Evolutionary conservation across 2,329 filamentous ascomycete genomes (phyloP), one percentile per base, ranked within the genome.

Genomic region (Bipolaris zeicola): DNA sequence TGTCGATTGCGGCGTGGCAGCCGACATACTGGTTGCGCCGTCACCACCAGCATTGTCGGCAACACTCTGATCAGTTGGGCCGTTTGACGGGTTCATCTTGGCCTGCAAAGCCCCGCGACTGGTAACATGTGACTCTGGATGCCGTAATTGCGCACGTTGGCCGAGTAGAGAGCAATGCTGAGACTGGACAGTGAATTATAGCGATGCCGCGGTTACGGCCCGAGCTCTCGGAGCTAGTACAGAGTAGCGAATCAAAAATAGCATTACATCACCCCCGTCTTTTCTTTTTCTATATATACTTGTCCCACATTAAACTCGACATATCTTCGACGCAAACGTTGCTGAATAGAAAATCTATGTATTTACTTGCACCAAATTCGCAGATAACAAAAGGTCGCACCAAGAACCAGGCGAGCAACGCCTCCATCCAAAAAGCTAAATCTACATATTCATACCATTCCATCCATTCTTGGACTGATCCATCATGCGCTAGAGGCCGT

Each of bases 31-130:
- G 52, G 63, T 44, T 58, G 64, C 57, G 59, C 52, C 61, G 62
- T 60, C 53, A 34, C 44, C 44, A 44, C 56, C 39, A 56, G 50
- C 61, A 69, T 70, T 70, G 61, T 46, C 55, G 48, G 58, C 47
- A 42, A 52, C 45, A 31, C 48, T 34, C 42, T 60, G 45, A 41
- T 46, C 50, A 38, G 53, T 58, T 16, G 51, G 33, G 33, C 57
- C 38, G 3, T 57, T 48, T 38, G 63, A 33, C 28, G 63, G 49
- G 44, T 66, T 61, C 70, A 73, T 73, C 5, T 49, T 52, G 50
- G 41, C 33, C 18, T 14, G 31, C 4, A 3, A 11, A 28, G 59
- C 26, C 26, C 52, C 53, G 64, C 65, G 62, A 68, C 61, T 58
- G 48, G 52, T 37, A 22, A 36, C 43, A 41, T 38, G 22, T 16